phyloP scores from a whole-genome alignment of 495 filamentous ascomycete genomes.

The Penicillium parvum region DNA sequence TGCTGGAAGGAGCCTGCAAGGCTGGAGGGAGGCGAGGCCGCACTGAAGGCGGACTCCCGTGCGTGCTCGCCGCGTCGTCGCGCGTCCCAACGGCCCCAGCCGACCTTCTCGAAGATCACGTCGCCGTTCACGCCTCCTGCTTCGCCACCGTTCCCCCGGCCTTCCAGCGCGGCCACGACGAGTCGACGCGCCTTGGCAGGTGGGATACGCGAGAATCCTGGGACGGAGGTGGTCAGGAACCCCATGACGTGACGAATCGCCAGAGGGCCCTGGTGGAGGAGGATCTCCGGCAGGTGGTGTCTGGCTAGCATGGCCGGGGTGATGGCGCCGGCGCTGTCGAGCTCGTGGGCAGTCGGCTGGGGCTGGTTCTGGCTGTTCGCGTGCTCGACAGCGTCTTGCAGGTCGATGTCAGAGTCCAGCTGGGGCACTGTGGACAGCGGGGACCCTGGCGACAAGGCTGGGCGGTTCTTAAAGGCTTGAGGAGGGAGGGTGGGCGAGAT shows the following conservation, averaged over 20 bases:
- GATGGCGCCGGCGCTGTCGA: slow-evolving; percentile 76
- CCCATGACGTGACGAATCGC: slow-evolving; percentile 94
- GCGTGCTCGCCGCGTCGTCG: slow-evolving; percentile 62
- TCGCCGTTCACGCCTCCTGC: slow-evolving; percentile 64
- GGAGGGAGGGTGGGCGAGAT: slow-evolving; percentile 87
- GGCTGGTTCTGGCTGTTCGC: slow-evolving; percentile 42
- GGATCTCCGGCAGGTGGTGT: slow-evolving; percentile 85
- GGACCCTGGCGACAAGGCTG: slow-evolving; percentile 42
- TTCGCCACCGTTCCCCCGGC: slow-evolving; percentile 59
- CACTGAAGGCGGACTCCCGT: slow-evolving; percentile 33
- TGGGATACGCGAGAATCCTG: slow-evolving; percentile 86
- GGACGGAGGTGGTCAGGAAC: slow-evolving; percentile 85
- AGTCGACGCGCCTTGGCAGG: slow-evolving; percentile 87
- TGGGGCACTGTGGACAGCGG: slow-evolving; percentile 53
- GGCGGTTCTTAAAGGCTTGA: slow-evolving; percentile 60
- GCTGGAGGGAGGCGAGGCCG: slow-evolving; percentile 44
- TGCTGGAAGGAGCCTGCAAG: slow-evolving; percentile 48
- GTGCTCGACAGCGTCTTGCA: slow-evolving; percentile 62
- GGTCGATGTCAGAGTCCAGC: slow-evolving; percentile 85
- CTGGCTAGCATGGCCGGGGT: slow-evolving; percentile 83
- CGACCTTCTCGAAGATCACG: slow-evolving; percentile 91
- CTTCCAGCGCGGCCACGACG: slow-evolving; percentile 79
- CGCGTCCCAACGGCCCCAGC: slow-evolving; percentile 96
- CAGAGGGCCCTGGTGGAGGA: slow-evolving; percentile 82
- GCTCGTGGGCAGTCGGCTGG: slow-evolving; percentile 31